Percentiles rank a stretch among this genome's conserved stretches.
Conservation (phyloP, 2,329 filamentous ascomycete species). For the Lasiodiplodia citricola region DNA sequence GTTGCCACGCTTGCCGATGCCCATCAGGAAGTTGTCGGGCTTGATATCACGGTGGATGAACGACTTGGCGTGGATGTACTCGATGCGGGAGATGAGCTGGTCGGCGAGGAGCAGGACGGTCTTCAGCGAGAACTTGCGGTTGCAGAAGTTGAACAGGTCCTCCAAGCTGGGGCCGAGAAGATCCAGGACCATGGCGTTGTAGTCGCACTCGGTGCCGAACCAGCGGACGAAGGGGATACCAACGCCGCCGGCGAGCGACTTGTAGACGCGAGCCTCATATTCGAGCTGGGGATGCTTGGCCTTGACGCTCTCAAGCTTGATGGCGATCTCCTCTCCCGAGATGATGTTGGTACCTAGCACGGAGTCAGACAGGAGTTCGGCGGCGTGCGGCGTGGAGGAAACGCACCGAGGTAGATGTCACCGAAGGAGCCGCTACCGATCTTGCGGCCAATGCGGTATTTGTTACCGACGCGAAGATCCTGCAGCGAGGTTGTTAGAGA, state of each 20-base stretch:
- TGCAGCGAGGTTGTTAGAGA: slow-evolving; percentile 47
- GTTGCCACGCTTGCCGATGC: slow-evolving; percentile 98
- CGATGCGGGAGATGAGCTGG: slow-evolving; percentile 97
- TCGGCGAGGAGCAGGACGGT: slow-evolving; percentile 95
- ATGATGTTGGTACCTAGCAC: slow-evolving; percentile 92
- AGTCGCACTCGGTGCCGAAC: slow-evolving; percentile 99
- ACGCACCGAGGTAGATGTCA: slow-evolving; percentile 88
- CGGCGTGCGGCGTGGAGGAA: slow-evolving; percentile 10
- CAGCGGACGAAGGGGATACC: slow-evolving; percentile 98
- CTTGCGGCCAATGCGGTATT: slow-evolving; percentile 99
- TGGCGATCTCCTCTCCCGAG: slow-evolving; percentile 98
- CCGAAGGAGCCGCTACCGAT: slow-evolving; percentile 97
- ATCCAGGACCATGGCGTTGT: slow-evolving; percentile 99
- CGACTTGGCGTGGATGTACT: slow-evolving; percentile 99
- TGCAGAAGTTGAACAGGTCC: slow-evolving; percentile 99
- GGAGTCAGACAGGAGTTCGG: slow-evolving; percentile 17
- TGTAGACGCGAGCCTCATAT: slow-evolving; percentile 95
- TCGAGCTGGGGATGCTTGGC: slow-evolving; percentile 99
- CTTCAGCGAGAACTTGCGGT: slow-evolving; percentile 99
- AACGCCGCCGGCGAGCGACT: slow-evolving; percentile 89
- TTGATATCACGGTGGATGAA: slow-evolving; percentile 99
- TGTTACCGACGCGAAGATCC: slow-evolving; percentile 99
- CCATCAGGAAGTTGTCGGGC: slow-evolving; percentile 99
- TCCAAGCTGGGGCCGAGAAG: slow-evolving; percentile 94
- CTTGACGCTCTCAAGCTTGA: slow-evolving; percentile 99